Base-by-base conservation (phyloP, 2,329 filamentous ascomycete species). In the Fusarium abutilonis region DNA sequence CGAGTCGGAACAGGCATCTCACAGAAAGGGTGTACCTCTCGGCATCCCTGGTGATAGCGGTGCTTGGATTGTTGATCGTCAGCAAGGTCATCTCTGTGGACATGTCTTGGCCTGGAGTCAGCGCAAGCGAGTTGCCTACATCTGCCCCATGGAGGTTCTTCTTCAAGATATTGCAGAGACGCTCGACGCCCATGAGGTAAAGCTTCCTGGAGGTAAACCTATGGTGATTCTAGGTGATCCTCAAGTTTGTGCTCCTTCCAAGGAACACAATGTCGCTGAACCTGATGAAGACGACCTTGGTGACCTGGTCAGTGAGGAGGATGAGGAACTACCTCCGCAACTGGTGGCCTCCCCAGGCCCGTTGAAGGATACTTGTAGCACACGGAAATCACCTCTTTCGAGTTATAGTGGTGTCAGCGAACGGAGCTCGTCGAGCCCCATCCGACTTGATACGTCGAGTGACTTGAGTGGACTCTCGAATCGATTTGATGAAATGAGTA, bases 71-170 rank as follows among this genome's bases (percentile, higher is more conserved):
- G 87, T 97, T 14, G 91, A 94, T 67, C 89, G 91, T 54, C 83
- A 84, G 6, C 82, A 88, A n/a, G 92, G 92, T 2, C 85, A 88
- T 34, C 86, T 97, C 4, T 95, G 92, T 67, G 94, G 94, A 0
- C 94, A 97, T 70, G 91, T 98, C 0, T 82, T 98, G 11, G 94
- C 94, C 0, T 96, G 90, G 88, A 94, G 90, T 67, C 85, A 88
- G 62, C 86, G 88, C 60, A 94, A 91, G 71, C 86, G 86, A 38
- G 88, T 92, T 6, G 93, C 93, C 0, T 98, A 97, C 74, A 95
- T 98, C 60, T 95, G 92, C 60, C 94, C 94, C 0, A 98, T 98
- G 94, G 91, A 97, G 54, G 84, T 97, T 3, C 78, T 97, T 11
- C 82, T 98, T 10, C 85, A 89, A 26, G 94, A 98, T 71, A 96